These are phyloP conservation scores for Verticillium tricorpus DNA, from an alignment of 2,329 filamentous ascomycete species.

Conservation along the genomic window DNA sequence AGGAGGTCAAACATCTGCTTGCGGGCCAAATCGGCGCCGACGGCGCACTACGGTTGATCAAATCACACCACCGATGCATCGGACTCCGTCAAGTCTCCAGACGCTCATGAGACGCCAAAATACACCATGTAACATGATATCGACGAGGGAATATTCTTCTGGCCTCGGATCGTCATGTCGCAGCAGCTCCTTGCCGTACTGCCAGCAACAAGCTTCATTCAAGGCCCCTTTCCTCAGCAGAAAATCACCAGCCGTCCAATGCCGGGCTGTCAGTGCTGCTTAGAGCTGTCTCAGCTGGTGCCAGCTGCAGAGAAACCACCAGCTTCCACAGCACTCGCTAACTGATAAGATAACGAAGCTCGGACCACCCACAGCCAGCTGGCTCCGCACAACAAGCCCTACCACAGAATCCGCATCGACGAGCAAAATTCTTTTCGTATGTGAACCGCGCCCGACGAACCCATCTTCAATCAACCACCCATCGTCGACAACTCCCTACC, in stretches of 20 bases:
- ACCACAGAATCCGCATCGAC: conserved; percentile 34
- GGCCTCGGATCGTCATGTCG: no score
- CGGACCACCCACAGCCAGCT: background rate
- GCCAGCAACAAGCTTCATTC: no score
- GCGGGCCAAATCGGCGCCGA: background rate
- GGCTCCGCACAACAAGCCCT: conserved; percentile 12
- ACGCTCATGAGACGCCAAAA: background rate
- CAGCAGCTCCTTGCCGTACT: no score
- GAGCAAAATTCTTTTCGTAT: conserved; percentile 22
- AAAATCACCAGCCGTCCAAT: no score
- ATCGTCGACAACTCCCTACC: conserved; percentile 14
- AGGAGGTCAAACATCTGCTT: background rate
- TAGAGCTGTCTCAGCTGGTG: background rate
- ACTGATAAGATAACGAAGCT: background rate
- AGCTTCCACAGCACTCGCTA: background rate
- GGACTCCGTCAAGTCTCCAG: background rate
- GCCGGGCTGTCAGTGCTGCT: no score
- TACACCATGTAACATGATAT: background rate
- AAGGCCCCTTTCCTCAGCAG: no score
- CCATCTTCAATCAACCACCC: conserved; percentile 3
- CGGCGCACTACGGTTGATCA: background rate
- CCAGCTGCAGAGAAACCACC: background rate
- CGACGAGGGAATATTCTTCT: no score
- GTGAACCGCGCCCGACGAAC: conserved; percentile 22
- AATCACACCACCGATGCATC: background rate